These are phyloP conservation scores for Penicillium diatomitis DNA, from an alignment of 495 filamentous ascomycete species.

Conservation along the genomic window DNA sequence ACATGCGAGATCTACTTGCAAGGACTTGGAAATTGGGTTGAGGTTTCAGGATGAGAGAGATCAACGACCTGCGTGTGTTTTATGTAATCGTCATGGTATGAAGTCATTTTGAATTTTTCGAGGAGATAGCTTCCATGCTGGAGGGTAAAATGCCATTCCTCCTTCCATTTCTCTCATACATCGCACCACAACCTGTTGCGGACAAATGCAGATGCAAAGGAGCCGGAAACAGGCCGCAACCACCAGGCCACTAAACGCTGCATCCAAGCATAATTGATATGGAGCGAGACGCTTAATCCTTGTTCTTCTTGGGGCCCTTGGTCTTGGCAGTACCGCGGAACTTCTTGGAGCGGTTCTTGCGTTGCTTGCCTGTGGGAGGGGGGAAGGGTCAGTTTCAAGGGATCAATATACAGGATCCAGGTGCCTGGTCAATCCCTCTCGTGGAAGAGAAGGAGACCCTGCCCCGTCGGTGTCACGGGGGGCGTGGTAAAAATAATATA, in stretches of 20 bases:
- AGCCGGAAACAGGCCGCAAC: slow-evolving; percentile 9
- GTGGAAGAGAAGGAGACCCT: neutral
- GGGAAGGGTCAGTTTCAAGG: slow-evolving; percentile 1
- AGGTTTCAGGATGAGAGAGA: no score
- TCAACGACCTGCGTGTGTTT: no score
- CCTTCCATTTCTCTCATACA: slow-evolving; percentile 8
- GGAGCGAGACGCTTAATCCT: slow-evolving; percentile 35
- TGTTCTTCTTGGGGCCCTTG: slow-evolving; percentile 76
- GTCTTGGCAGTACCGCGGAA: slow-evolving; percentile 85
- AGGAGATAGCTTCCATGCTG: slow-evolving; percentile 5
- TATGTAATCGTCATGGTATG: slow-evolving; percentile 1
- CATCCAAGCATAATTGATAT: slow-evolving; percentile 12
- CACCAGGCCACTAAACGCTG: slow-evolving; percentile 20
- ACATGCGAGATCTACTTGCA: no score
- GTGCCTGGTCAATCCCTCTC: neutral
- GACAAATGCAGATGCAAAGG: neutral
- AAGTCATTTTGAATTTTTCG: slow-evolving; percentile 4
- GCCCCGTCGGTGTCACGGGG: slow-evolving; percentile 1
- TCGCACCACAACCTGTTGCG: slow-evolving; percentile 16
- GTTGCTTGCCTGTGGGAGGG: slow-evolving; percentile 81
- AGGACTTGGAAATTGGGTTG: no score
- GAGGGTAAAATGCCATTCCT: slow-evolving; percentile 3
- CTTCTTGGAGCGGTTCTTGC: slow-evolving; percentile 99
- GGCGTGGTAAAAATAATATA: neutral
- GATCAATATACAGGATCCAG: neutral